Percentiles rank a stretch among this genome's conserved stretches.
These are phyloP conservation scores for Sphaerulina vaccinii DNA, from an alignment of 2,329 filamentous ascomycete genomes.

Conservation along the genomic window DNA sequence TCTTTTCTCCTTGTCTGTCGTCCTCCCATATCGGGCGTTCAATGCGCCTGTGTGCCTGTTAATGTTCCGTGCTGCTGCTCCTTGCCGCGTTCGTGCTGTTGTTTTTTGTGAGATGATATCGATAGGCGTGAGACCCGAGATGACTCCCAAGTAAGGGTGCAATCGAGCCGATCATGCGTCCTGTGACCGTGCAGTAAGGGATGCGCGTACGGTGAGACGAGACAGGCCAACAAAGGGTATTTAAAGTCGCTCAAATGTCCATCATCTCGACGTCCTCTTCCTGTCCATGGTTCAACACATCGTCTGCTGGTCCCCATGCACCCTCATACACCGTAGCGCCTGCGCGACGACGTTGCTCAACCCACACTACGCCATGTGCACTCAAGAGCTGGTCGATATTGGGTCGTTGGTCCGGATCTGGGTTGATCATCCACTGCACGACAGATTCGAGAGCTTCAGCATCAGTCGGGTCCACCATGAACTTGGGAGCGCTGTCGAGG, in stretches of 20 bases:
- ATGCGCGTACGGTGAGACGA: constrained; percentile 10
- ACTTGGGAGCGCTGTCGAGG: constrained; percentile 69
- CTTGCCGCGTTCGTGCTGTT: not conserved
- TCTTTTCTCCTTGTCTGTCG: not conserved
- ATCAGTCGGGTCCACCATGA: constrained; percentile 79
- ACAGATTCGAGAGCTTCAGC: constrained; percentile 76
- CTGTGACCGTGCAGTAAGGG: constrained; percentile 9
- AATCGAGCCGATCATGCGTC: not conserved
- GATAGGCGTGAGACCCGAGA: not conserved
- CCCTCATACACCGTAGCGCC: constrained; percentile 96
- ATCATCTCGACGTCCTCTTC: constrained; percentile 59
- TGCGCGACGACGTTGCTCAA: constrained; percentile 71
- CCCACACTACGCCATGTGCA: constrained; percentile 75
- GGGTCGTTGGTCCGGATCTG: constrained; percentile 71
- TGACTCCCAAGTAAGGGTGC: constrained; percentile 1
- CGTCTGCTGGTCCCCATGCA: constrained; percentile 81
- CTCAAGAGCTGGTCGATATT: constrained; percentile 70
- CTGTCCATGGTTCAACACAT: constrained; percentile 54
- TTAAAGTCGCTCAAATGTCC: constrained; percentile 43
- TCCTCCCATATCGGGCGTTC: not conserved
- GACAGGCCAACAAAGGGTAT: not conserved
- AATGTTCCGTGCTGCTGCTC: not conserved
- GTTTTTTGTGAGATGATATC: not conserved
- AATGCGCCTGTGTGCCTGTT: not conserved
- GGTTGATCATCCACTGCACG: constrained; percentile 83